Base-by-base conservation (phyloP, 352 stramenopile species). In the Phytophthora ramorum region DNA sequence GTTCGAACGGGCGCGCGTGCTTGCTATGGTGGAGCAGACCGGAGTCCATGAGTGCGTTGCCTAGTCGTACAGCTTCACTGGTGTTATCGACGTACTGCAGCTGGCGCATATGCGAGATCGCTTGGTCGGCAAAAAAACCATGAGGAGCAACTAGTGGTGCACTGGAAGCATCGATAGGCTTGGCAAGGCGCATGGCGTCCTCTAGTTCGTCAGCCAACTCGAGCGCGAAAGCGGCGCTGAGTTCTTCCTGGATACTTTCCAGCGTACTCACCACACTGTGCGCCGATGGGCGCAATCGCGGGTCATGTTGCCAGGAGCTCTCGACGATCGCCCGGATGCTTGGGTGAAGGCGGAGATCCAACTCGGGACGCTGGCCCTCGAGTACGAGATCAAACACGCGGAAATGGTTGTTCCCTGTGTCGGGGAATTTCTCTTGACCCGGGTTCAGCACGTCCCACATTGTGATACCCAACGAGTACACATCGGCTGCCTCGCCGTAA, bases 401-500 rank as follows among this genome's bases (percentile, higher is more conserved):
- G 37, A 89, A 81, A 68, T 90, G 77, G 59, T 90, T 89, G 40
- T 75, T 83, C 6, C 71, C 71, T 9, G 58, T 59, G 13, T 20
- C 55, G 12, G 75, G 77, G 38, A 83, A 90, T 48, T 89, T 89
- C 40, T 84, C 79, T 37, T 66, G 54, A 4, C 77, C 70, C 0
- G 81, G 81, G 54, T 90, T 73, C 34, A 89, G 45, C 4, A 94
- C 79, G 35, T 93, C 82, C 85, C 85, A 93, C 53, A 93, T 76
- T 6, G 83, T 91, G 44, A 93, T 85, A 28, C 60, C 85, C 44
- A 94, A 62, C n/a, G 79, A 82, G 56, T 90, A 93, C 7, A 94
- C 72, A 50, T 94, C 86, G 4, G 85, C 83, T 3, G 78, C 78
- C 58, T 93, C 83, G 1, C 72, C 78, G 56, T 94, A 93, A 7